Evolutionary conservation across 2,329 filamentous ascomycete species (phyloP).

Genomic region (Ambrosiella beaveri): DNA sequence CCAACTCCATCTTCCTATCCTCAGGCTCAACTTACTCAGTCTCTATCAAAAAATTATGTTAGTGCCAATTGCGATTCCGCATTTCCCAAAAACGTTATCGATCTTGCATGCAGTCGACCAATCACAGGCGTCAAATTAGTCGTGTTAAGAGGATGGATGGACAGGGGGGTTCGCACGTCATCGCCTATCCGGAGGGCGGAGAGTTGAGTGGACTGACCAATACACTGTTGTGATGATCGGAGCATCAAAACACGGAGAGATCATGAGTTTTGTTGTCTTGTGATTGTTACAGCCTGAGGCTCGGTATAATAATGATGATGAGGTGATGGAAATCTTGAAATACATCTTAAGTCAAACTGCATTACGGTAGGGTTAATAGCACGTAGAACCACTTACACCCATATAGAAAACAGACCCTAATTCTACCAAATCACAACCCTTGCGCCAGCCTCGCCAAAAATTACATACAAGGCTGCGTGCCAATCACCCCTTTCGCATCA

Average conservation of each 20-base stretch:
- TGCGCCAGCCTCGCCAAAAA: slow-evolving; percentile 5
- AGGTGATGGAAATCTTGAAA: no score
- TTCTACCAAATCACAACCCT: not conserved
- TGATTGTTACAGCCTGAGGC: no score
- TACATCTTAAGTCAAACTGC: no score
- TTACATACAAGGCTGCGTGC: slow-evolving; percentile 1
- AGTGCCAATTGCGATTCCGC: slow-evolving; percentile 5
- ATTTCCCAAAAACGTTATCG: slow-evolving; percentile 8
- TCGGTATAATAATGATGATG: no score
- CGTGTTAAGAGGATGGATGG: not conserved
- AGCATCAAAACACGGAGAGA: not conserved
- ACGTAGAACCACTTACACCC: not conserved
- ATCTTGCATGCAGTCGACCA: not conserved
- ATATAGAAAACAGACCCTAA: not conserved
- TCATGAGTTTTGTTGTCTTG: no score
- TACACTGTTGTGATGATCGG: not conserved
- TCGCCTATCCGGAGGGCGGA: not conserved
- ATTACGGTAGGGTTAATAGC: not conserved
- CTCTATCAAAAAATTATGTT: not conserved
- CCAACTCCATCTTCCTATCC: not conserved
- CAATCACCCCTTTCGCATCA: not conserved
- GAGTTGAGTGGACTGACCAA: not conserved
- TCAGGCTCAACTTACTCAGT: not conserved
- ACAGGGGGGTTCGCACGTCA: slow-evolving; percentile 4
- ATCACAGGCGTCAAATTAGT: slow-evolving; percentile 3